phyloP scores from a whole-genome alignment of 805 yeast genomes.

The Helenozyma rhizophorensis region DNA sequence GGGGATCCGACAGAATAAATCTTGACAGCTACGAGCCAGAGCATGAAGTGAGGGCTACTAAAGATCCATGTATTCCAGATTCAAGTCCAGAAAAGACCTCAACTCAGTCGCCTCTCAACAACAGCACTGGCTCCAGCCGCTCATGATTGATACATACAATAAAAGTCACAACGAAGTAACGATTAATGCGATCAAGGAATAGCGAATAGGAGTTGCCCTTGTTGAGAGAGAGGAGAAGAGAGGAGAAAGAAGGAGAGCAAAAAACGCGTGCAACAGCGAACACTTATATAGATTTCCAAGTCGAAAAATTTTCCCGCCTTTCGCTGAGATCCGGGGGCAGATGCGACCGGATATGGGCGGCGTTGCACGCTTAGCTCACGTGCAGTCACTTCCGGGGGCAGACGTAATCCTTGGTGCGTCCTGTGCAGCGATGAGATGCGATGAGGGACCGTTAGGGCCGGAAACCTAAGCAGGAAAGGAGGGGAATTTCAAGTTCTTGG shows the following conservation, averaged over 20 bases:
- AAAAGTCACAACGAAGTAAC: constrained; percentile 11
- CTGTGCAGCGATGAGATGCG: not conserved
- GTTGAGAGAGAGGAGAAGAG: constrained; percentile 41
- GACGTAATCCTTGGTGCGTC: constrained; percentile 14
- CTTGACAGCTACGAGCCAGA: no score
- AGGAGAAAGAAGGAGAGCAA: constrained; percentile 19
- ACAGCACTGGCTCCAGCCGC: no score
- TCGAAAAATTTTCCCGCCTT: constrained; percentile 4
- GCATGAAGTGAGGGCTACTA: no score
- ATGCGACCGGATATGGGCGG: not conserved
- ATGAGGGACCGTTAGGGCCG: no score
- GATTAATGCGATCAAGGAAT: constrained; percentile 15
- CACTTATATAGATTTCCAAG: constrained; percentile 9
- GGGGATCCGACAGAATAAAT: no score
- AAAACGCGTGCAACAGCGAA: constrained; percentile 6
- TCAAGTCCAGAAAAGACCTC: no score
- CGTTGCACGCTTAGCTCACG: not conserved
- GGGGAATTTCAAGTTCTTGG: no score
- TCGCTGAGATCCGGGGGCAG: constrained; percentile 4
- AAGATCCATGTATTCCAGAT: no score
- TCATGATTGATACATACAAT: no score
- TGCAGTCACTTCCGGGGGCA: constrained; percentile 4
- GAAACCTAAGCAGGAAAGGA: no score
- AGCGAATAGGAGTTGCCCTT: constrained; percentile 17
- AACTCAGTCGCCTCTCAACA: constrained; percentile 19